A percentile compares a stretch with the other conserved stretches of the same genome.
These are phyloP conservation scores for Wilcoxina mikolae DNA, from an alignment of 495 filamentous ascomycete species.

Conservation along the genomic window DNA sequence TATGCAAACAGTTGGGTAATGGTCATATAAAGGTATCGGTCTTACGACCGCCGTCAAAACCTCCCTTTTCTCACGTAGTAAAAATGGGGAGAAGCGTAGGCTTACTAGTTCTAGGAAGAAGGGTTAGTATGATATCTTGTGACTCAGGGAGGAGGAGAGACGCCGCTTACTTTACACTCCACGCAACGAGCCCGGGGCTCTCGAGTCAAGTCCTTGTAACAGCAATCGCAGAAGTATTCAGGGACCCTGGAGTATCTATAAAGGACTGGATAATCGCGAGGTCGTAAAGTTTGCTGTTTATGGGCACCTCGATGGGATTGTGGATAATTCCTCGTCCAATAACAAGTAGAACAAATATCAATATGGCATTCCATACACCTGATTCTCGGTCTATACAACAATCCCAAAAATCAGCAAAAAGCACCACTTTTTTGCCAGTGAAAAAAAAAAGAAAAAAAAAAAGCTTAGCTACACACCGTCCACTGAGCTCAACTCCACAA, in stretches of 20 bases:
- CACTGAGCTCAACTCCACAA: not conserved
- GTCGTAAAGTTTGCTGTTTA: not conserved
- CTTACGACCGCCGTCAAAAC: too few relatives aligned
- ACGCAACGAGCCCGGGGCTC: slow-evolving; percentile 4
- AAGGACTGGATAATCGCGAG: not conserved
- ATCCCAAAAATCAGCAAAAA: not conserved
- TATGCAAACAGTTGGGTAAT: too few relatives aligned
- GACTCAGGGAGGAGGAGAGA: not conserved
- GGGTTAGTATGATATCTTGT: not conserved
- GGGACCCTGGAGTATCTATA: not conserved
- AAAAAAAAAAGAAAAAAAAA: too few relatives aligned
- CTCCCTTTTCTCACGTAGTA: too few relatives aligned
- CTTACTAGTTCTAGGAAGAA: not conserved
- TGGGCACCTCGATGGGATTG: too few relatives aligned
- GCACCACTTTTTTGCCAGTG: too few relatives aligned
- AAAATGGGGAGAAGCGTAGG: not conserved
- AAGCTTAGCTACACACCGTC: not conserved
- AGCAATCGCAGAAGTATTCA: slow-evolving; percentile 4
- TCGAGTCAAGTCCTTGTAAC: not conserved
- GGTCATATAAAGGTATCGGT: too few relatives aligned
- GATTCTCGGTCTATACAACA: not conserved
- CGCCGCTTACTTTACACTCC: not conserved
- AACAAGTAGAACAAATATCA: too few relatives aligned
- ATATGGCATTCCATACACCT: slow-evolving; percentile 6
- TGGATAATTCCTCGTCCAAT: too few relatives aligned